Base-by-base conservation (phyloP, 108 stramenopile species). In the Tribonema minus region DNA sequence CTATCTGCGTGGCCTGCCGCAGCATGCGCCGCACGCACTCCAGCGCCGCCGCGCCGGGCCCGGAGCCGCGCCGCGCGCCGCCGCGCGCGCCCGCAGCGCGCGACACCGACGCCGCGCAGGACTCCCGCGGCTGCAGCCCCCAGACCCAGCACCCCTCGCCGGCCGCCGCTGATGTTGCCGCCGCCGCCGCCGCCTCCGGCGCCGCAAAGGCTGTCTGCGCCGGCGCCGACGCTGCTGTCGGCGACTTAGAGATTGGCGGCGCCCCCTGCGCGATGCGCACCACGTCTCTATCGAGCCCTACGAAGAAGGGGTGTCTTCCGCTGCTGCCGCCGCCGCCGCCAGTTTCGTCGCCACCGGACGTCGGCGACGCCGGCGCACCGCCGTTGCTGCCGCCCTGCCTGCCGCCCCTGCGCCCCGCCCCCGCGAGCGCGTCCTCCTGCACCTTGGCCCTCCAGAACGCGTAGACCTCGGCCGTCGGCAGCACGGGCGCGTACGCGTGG, bases 11-110 rank as follows among this genome's bases (percentile, higher is more conserved):
- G 23, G 71, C 59, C 62, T 72, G 35, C 37, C 40, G 61, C 2
- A 72, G 36, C 72, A 72, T 72, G 31, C 61, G 30, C 4, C 72
- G 61, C 1, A 72, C 72, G 61, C 37, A 36, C 37, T 63, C 61
- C n/a, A 72, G 72, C 4, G 61, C 36, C 0, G 63, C 32, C 1
- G 29, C 12, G 72, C 72, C 61, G 6, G 72, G 72, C 40, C 37
- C 61, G 31, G 72, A 68, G 26, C 26, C 62, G 7, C 62, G 29
- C 12, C 3, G 5, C 30, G 26, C 62, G 27, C 62, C 23, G 26
- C 62, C 12, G 23, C 5, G 3, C 62, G 27, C 46, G 3, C 32
- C 15, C 59, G 38, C 61, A 60, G 61, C 61, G 4, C 6, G 33
- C 9, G 7, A 30, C 31, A 27, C 61, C 38, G 72, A 1, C 40